phyloP scores from a whole-genome alignment of 2,329 filamentous ascomycete species.

The Alternaria postmessia region DNA sequence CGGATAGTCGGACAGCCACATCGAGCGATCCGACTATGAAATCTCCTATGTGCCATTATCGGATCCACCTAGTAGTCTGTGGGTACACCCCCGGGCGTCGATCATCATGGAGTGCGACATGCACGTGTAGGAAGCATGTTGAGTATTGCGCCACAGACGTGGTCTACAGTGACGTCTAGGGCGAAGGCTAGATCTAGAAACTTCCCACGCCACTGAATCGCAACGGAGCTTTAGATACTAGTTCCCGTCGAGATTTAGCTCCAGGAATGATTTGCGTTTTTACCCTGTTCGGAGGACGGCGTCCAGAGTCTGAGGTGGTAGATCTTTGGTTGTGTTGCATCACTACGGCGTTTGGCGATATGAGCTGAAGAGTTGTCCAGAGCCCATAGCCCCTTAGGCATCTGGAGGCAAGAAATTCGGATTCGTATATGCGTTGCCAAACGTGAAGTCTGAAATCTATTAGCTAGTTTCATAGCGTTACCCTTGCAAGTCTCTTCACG shows the following conservation, averaged over 20 bases:
- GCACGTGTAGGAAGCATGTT: conserved; percentile 6
- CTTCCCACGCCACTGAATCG: conserved; percentile 1
- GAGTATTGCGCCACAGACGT: conserved; percentile 14
- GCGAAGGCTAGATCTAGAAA: conserved; percentile 8
- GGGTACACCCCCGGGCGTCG: conserved; percentile 7
- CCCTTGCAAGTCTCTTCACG: conserved; percentile 1
- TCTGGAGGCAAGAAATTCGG: not conserved
- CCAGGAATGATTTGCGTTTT: not conserved
- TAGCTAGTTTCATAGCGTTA: not conserved
- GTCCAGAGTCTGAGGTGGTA: not conserved
- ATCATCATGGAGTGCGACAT: conserved; percentile 7
- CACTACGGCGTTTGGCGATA: not conserved
- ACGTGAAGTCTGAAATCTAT: not conserved
- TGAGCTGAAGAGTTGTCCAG: not conserved
- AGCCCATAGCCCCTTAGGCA: not conserved
- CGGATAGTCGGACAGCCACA: conserved; percentile 11
- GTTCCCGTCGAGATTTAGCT: conserved; percentile 5
- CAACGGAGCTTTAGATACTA: conserved; percentile 2
- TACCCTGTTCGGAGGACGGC: not conserved
- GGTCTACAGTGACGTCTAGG: conserved; percentile 9
- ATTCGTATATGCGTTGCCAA: not conserved
- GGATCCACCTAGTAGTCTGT: conserved; percentile 13
- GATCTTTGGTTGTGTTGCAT: conserved; percentile 1
- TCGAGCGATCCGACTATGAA: conserved; percentile 11
- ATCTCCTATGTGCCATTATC: conserved; percentile 7